Base-by-base conservation (phyloP, 345 rosid genomes). In the Citrus hindsii region DNA sequence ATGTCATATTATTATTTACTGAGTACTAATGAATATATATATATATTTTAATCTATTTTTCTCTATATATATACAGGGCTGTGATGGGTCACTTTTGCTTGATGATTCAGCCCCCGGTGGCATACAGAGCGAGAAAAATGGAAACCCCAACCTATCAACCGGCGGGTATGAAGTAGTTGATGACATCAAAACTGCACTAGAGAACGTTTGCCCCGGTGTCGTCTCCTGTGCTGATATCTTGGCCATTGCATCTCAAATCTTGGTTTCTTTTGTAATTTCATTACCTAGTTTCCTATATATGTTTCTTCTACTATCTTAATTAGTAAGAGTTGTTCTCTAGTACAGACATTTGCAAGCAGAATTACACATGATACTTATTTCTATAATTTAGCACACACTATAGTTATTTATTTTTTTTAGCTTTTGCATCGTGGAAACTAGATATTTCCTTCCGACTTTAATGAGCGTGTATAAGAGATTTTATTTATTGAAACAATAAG, bases 171-270 rank as follows among this genome's bases (percentile, higher is more conserved):
- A 60, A 7, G 89, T 84, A 4, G 75, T 90, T 48, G 90, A 90
- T 69, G 79, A 82, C 42, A 81, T 90, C 73, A 90, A 88, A 84
- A 75, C 84, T 27, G 88, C 93, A 2, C 78, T 88, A 1, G 92
- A 91, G 62, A 84, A 79, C n/a, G 82, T 80, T 61, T 91, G 91
- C 70, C 90, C 91, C 0, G 83, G 89, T 3, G 82, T 82, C 10
- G 92, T 91, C 64, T 91, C 94, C 48, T 91, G 94, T 70, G 89
- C 92, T 0, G 92, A 90, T 79, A 86, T 90, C 35, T 84, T 90
- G 2, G 91, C 89, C 14, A 80, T 86, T 3, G 84, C 89, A 35
- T 83, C 92, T 40, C 82, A 88, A 76, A 73, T 86, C 55, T 79
- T 84, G 22, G 87, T 89, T 33, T 61, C 86, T 76, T 46, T 83